Conservation (phyloP, 1,284 basidiomycete genomes). For the Apiotrichum brassicae region DNA sequence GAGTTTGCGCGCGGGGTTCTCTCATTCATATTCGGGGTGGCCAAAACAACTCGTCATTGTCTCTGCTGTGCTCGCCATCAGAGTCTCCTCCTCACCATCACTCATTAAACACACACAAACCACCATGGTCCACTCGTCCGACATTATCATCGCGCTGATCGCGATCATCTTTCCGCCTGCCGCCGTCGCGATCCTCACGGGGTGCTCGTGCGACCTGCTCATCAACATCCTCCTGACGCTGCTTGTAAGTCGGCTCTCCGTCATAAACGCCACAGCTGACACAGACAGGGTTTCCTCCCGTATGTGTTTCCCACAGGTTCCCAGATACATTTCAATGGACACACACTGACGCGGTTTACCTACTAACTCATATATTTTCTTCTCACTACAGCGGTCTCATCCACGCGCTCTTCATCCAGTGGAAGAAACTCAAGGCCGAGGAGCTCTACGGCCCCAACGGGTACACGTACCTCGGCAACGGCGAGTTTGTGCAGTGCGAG, state of each 20-base stretch:
- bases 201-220: conserved; percentile 69
- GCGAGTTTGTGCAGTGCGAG: conserved; percentile 30
- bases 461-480: conserved; percentile 50
- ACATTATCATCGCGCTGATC: conserved; percentile 41
- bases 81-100: no score
- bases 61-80: no score
- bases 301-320: conserved; percentile 6
- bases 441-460: conserved; percentile 64
- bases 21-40: no score
- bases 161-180: conserved; percentile 58
- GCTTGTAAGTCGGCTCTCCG: conserved; percentile 12
- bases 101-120: no score
- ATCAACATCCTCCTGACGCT: conserved; percentile 58
- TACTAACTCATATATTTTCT: no score
- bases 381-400: conserved; percentile 43
- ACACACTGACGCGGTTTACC: no score
- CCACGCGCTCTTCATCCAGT: conserved; percentile 51
- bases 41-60: no score
- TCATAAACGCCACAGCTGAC: no score
- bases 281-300: conserved; percentile 24
- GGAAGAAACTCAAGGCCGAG: conserved; percentile 59
- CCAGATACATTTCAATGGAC: no score
- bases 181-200: conserved; percentile 64
- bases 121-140: conserved; percentile 40
- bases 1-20: no score